Evolutionary conservation across 73 alveolate genomes (phyloP).

Genomic region (Tetrahymena malaccensis): DNA sequence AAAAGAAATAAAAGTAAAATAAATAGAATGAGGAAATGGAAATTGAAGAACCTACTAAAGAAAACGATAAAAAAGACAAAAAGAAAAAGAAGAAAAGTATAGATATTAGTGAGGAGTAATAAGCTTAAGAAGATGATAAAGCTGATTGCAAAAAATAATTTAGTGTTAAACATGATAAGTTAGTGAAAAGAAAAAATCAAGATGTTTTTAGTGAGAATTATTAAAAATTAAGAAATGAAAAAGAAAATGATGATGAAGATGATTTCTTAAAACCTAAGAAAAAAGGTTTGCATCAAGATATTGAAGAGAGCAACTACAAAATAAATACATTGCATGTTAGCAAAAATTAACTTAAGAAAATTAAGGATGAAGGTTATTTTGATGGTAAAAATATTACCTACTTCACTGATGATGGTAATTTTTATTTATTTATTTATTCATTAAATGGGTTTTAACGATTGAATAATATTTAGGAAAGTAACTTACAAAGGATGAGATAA

Average conservation of each 20-base stretch:
- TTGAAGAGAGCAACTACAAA: neutral
- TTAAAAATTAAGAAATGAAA: neutral
- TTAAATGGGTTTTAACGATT: neutral
- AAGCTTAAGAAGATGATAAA: conserved; percentile 10
- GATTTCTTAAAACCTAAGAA: neutral
- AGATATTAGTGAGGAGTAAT: conserved; percentile 44
- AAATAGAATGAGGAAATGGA: conserved; percentile 34
- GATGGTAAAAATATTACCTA: conserved; percentile 26
- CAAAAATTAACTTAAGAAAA: conserved; percentile 15
- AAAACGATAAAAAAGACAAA: conserved; percentile 7
- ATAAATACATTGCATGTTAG: neutral
- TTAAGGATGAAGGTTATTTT: conserved; percentile 16
- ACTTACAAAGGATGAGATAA: conserved; percentile 17
- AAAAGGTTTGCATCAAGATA: neutral
- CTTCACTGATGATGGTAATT: conserved; percentile 29
- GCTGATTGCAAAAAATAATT: neutral
- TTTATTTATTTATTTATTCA: neutral
- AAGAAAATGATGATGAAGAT: neutral
- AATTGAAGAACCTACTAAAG: neutral
- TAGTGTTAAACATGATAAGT: neutral
- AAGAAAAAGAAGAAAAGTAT: conserved; percentile 32
- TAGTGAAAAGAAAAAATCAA: conserved; percentile 12
- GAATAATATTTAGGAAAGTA: neutral
- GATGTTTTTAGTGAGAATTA: conserved; percentile 1
- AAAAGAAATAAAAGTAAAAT: conserved; percentile 44